Percentiles rank a stretch among this genome's conserved stretches.
Evolutionary conservation across 2,329 filamentous ascomycete species (phyloP).

Genomic region (Hansfordia pulvinata): DNA sequence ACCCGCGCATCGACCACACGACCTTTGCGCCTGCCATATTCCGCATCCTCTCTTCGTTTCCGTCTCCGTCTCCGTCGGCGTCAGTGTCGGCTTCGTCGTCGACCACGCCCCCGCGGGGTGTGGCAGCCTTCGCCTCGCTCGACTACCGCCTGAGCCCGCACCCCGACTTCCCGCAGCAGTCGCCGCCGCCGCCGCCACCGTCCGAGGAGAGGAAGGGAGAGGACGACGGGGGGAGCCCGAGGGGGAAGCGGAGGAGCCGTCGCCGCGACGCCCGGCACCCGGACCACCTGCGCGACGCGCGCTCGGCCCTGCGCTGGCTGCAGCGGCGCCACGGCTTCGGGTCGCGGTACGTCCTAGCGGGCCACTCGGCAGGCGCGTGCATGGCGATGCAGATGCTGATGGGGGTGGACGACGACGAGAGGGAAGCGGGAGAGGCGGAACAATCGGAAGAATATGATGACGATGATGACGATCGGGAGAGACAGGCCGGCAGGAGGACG

Average conservation of each 20-base stretch:
- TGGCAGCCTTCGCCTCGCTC: conserved; percentile 50
- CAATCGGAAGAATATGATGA: conserved; percentile 1
- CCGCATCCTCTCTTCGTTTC: conserved; percentile 21
- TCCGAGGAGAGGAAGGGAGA: too few relatives aligned
- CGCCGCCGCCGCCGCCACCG: conserved; percentile 16
- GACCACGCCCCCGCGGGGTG: conserved; percentile 13
- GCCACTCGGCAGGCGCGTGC: conserved; percentile 51
- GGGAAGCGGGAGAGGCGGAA: not conserved
- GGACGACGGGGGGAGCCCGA: too few relatives aligned
- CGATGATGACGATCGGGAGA: too few relatives aligned
- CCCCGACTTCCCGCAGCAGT: conserved; percentile 27
- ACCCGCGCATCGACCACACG: conserved; percentile 33
- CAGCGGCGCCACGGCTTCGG: conserved; percentile 27
- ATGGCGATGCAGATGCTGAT: conserved; percentile 48
- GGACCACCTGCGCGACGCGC: conserved; percentile 45
- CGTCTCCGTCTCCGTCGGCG: not conserved
- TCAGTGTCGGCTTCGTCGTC: conserved; percentile 6
- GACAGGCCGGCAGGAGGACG: conserved; percentile 3
- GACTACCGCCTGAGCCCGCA: conserved; percentile 50
- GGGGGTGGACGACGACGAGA: conserved; percentile 16
- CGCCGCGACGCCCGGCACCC: conserved; percentile 38
- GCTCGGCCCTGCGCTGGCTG: conserved; percentile 34
- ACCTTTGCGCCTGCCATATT: conserved; percentile 31
- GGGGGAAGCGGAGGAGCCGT: too few relatives aligned
- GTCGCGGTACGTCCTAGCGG: conserved; percentile 37